A percentile compares a stretch with the other conserved stretches of the same genome.
Conservation (phyloP, 768 basidiomycete genomes). For the Clitopilus hobsonii region DNA sequence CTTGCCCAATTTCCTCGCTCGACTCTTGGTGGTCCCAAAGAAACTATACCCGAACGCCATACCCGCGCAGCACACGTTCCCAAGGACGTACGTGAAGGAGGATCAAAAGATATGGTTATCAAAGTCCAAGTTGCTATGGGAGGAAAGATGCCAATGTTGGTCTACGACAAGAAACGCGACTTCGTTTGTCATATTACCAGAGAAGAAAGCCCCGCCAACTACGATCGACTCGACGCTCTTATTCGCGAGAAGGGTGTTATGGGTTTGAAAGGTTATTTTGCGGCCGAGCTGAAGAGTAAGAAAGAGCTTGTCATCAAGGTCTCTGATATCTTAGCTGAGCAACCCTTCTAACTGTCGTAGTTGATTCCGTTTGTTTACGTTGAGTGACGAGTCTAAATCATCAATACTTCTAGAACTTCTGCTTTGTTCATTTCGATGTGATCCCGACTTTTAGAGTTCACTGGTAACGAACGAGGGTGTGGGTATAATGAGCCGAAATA, state of each 20-base stretch:
- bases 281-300: conserved; percentile 38
- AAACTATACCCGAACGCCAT: conserved; percentile 14
- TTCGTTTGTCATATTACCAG: conserved; percentile 40
- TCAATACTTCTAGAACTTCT: too few relatives aligned
- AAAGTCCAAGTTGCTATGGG: conserved; percentile 41
- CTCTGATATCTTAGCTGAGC: conserved; percentile 26
- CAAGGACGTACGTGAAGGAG: conserved; percentile 8
- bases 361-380: too few relatives aligned
- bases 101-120: conserved; percentile 40
- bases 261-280: conserved; percentile 48
- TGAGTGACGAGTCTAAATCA: too few relatives aligned
- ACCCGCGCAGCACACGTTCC: conserved; percentile 18
- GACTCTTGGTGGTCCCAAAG: conserved; percentile 19
- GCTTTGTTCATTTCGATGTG: too few relatives aligned
- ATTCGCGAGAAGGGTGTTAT: conserved; percentile 28
- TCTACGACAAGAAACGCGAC: conserved; percentile 52
- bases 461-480: too few relatives aligned
- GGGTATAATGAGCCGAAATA: too few relatives aligned
- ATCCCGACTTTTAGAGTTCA: too few relatives aligned
- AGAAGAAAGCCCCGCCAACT: conserved; percentile 26
- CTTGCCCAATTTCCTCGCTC: conserved; percentile 22
- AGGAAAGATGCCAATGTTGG: conserved; percentile 23
- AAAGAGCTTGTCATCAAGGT: conserved; percentile 44
- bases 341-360: neutral
- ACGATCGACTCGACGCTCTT: conserved; percentile 33